phyloP scores from a whole-genome alignment of 202 grass and related monocot species.

The Musa balbisiana region DNA sequence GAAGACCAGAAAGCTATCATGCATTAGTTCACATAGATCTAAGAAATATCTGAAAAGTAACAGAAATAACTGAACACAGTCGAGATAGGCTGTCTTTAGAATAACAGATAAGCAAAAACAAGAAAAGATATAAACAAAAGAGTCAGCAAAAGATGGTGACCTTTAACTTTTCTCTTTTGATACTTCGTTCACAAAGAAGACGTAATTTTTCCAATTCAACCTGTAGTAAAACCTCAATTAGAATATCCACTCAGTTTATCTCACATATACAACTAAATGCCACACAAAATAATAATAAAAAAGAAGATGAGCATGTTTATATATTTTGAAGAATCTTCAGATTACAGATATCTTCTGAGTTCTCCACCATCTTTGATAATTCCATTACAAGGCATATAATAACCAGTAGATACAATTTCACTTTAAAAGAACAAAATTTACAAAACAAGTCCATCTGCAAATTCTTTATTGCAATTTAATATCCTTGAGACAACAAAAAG shows the following conservation, averaged over 20 bases:
- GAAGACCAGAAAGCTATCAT: no score
- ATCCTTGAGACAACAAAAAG: not conserved
- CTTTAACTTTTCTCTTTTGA: slow-evolving; percentile 24
- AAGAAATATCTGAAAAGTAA: no score
- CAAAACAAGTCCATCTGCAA: no score
- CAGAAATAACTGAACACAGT: no score
- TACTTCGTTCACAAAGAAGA: slow-evolving; percentile 17
- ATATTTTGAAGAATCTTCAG: not conserved
- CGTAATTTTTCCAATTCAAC: slow-evolving; percentile 17
- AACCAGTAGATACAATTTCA: not conserved
- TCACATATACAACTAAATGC: not conserved
- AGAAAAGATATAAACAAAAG: not conserved
- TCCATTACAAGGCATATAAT: not conserved
- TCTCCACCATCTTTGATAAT: not conserved
- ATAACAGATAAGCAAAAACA: not conserved
- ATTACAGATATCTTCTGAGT: not conserved
- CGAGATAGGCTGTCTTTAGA: no score
- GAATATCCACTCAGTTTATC: not conserved
- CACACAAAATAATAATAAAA: not conserved
- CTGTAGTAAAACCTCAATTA: not conserved
- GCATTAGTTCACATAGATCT: no score
- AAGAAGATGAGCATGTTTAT: not conserved
- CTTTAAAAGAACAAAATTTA: not conserved
- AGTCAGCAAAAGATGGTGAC: not conserved
- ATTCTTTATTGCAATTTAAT: not conserved